Base-by-base conservation (phyloP, 768 basidiomycete species). In the Paxillus involutus region DNA sequence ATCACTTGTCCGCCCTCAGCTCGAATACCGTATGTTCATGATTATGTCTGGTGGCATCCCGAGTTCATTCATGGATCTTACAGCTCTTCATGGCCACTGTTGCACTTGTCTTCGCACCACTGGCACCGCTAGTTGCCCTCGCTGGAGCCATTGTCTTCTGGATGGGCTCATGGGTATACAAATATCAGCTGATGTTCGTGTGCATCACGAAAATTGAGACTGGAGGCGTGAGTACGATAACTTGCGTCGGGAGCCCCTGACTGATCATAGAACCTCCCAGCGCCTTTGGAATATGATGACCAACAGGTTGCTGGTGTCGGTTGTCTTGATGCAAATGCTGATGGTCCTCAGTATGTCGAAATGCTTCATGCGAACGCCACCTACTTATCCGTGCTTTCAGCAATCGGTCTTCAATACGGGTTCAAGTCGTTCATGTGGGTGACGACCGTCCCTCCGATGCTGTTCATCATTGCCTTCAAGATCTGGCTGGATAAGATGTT, bases 121-220 rank as follows among this genome's bases (percentile, higher is more conserved):
- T 99, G 6, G 95, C 96, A 0, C 97, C 97, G 1, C 73, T 98
- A 30, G 94, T 99, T 14, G 81, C 80, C 9, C 77, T 94, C 26
- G 91, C 89, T 16, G 92, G 86, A 12, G 86, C 87, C 3, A 67
- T 88, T 32, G 92, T 97, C 19, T 90, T 94, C 69, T 98, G 94
- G 91, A 75, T 88, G 63, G 83, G 83, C 57, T 89, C 87, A 6
- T 85, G 85, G 78, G 89, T 92, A 19, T 93, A 95, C 79, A 99
- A 98, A 73, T 98, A 98, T 65, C 90, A 95, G 75, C 77, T 98
- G 47, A 94, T 98, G 86, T 98, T 96, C 69, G 92, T 96, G 53
- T 95, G 81, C 66, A 75, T 92, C 45, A 85, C 94, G 6, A 86
- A 85, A 57, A 89, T 94, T 13, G 97, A 99, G 72, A 91, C 88